These are phyloP conservation scores for Suhomyces atakaporum DNA, from an alignment of 1,139 yeast genomes.

Conservation along the genomic window DNA sequence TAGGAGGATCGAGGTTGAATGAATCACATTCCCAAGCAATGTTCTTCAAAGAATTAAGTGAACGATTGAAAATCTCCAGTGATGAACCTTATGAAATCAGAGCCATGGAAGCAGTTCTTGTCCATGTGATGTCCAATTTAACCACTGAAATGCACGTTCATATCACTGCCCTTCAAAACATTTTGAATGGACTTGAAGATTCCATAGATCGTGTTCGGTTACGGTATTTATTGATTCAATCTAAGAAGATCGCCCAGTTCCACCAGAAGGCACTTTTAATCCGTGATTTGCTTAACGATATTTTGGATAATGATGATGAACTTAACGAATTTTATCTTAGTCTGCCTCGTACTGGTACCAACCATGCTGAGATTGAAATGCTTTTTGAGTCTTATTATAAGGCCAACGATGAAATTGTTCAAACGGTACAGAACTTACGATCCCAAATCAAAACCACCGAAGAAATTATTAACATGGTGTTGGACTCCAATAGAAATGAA, in stretches of 20 bases:
- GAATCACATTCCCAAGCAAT: slow-evolving; percentile 40
- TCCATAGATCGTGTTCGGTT: slow-evolving; percentile 43
- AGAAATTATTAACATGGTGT: slow-evolving; percentile 47
- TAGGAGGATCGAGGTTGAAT: slow-evolving; percentile 29
- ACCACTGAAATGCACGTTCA: slow-evolving; percentile 49
- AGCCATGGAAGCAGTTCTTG: slow-evolving; percentile 46
- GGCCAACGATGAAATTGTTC: slow-evolving; percentile 48
- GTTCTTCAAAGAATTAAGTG: slow-evolving; percentile 36
- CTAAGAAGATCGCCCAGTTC: slow-evolving; percentile 47
- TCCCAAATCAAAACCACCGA: slow-evolving; percentile 49
- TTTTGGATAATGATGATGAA: slow-evolving; percentile 44
- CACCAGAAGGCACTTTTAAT: slow-evolving; percentile 45
- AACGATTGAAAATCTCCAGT: slow-evolving; percentile 26
- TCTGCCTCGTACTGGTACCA: slow-evolving; percentile 28
- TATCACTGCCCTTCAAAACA: slow-evolving; percentile 39
- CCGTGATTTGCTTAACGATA: slow-evolving; percentile 41
- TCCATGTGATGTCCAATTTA: slow-evolving; percentile 40
- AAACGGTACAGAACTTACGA: slow-evolving; percentile 42
- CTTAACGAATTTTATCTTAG: slow-evolving; percentile 43
- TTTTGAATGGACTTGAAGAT: slow-evolving; percentile 39
- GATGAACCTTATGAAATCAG: slow-evolving; percentile 45
- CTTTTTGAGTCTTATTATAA: slow-evolving; percentile 47
- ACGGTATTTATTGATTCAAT: slow-evolving; percentile 44
- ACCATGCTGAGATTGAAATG: slow-evolving; percentile 48
- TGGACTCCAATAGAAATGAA: slow-evolving; percentile 51